These are phyloP conservation scores for Naganishia cerealis DNA, from an alignment of 1,284 basidiomycete genomes.

Conservation along the genomic window DNA sequence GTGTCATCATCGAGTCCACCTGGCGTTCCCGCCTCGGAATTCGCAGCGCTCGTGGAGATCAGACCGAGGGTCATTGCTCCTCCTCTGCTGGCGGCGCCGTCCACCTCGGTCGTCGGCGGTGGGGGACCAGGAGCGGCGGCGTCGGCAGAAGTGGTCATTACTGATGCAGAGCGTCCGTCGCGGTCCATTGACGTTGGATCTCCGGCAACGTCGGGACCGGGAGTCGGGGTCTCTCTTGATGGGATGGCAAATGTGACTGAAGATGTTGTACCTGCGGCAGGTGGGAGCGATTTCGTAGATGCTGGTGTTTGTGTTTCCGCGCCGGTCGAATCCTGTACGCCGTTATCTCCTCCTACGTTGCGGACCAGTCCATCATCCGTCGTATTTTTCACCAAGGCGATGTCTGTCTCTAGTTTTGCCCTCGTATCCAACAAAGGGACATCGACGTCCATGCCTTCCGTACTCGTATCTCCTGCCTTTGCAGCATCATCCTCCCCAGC, in stretches of 20 bases:
- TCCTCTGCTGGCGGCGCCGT: background rate
- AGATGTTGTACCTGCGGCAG: background rate
- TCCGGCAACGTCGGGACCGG: background rate
- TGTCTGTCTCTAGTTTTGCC: background rate
- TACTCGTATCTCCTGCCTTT: background rate
- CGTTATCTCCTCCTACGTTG: background rate
- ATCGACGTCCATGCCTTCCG: background rate
- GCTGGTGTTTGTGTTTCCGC: background rate
- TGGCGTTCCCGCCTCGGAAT: slow-evolving; percentile 2
- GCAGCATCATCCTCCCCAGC: background rate
- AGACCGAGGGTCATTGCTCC: background rate
- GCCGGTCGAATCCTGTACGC: background rate
- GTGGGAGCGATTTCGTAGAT: background rate
- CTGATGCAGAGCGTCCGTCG: slow-evolving; percentile 2
- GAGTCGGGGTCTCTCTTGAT: slow-evolving; percentile 1
- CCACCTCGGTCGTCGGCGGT: background rate
- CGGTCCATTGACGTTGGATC: background rate
- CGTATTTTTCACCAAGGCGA: background rate
- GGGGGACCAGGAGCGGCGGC: background rate
- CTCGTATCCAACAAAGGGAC: no score
- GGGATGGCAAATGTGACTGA: slow-evolving; percentile 25
- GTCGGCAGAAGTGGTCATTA: slow-evolving; percentile 2
- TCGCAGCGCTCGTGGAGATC: background rate
- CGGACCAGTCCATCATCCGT: background rate
- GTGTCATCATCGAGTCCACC: slow-evolving; percentile 1